A percentile compares a stretch with the other conserved stretches of the same genome.
phyloP scores from a whole-genome alignment of 176 grass and related monocot species.

The Phyllostachys edulis region DNA sequence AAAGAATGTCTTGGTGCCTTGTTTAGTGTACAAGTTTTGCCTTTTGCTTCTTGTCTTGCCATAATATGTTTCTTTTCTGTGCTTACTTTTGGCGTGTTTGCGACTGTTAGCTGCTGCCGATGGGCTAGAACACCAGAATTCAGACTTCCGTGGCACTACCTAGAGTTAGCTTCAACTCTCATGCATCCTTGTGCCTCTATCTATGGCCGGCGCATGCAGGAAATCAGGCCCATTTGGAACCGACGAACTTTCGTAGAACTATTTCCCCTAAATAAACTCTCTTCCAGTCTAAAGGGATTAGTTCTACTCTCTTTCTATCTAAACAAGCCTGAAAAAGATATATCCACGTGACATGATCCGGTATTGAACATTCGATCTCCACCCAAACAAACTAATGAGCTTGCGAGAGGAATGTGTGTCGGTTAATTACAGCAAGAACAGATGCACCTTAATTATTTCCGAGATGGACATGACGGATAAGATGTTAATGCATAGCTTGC shows the following conservation, averaged over 20 bases:
- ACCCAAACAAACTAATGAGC: neutral
- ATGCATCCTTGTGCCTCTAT: neutral
- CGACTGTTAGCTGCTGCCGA: neutral
- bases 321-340: neutral
- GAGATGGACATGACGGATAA: neutral
- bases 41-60: conserved; percentile 33
- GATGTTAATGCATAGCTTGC: neutral
- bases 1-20: conserved; percentile 38
- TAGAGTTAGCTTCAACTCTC: neutral
- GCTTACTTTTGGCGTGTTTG: conserved; percentile 7
- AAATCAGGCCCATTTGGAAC: no score
- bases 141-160: neutral
- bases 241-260: no score
- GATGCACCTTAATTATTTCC: neutral
- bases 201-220: neutral
- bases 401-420: neutral
- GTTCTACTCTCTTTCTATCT: no score
- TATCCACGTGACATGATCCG: neutral
- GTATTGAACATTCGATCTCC: neutral
- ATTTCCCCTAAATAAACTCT: no score
- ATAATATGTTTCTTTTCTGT: conserved; percentile 9
- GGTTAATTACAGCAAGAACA: neutral
- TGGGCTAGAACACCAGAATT: neutral
- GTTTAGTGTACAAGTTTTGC: conserved; percentile 49
- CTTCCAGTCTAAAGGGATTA: no score